Evolutionary conservation across 1,284 basidiomycete species (phyloP), one percentile per base, ranked within the genome.

Genomic region (Sporisorium scitamineum): DNA sequence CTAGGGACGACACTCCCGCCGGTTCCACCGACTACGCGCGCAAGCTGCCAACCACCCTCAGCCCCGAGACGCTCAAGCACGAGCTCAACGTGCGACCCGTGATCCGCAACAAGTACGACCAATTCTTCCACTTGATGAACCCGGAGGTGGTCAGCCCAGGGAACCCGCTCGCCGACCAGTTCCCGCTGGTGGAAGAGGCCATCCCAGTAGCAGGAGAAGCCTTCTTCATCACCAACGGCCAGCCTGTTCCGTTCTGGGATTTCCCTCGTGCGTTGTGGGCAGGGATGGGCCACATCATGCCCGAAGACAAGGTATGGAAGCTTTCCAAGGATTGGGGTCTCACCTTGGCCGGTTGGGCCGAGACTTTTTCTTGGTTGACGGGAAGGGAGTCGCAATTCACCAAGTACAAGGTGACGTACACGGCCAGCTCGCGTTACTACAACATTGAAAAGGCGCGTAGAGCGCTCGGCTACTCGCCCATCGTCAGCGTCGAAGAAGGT

Each of bases 211-310:
- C 94, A 3, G 97, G 97, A 0, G 93, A 98, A 85, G 93, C 89
- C 0, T 99, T 97, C 88, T 97, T 96, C 88, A 94, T 99, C 87
- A 97, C 95, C 69, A 98, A 98, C 84, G 95, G 95, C 73, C 95
- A 98, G 85, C 96, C 95, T 1, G 89, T 93, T 64, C 93, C 93
- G 84, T 98, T 98, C 88, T 99, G 96, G 96, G 95, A 98, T 87
- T 92, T 97, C 84, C 89, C 92, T 26, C 90, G 94, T 10, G 87
- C 90, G 3, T 87, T 98, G n/a, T 99, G 94, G 94, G 88, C 89
- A 48, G 89, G 70, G 11, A 67, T 78, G 61, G 82, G 82, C 16
- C 74, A 77, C 42, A 63, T 79, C 7, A 68, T 78, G 29, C 57
- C 76, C 6, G 39, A 61, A 14, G 59, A 71, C 20, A 75, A 75